Evolutionary conservation across 306 rosid genomes (phyloP).

Genomic region (Cicer judaicum): DNA sequence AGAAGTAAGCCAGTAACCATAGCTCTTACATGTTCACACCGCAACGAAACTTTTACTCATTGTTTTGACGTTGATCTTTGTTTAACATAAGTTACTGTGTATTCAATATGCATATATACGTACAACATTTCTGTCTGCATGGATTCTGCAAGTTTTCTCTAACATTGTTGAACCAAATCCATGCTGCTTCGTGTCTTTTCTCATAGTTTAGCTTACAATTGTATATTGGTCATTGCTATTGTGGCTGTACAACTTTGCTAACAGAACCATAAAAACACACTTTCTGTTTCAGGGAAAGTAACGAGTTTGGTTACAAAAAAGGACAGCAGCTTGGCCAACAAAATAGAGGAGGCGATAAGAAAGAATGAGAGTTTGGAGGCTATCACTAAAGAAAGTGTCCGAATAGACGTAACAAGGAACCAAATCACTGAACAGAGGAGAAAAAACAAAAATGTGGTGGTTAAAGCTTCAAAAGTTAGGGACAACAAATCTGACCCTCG

Average conservation of each 20-base stretch:
- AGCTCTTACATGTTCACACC: constrained; percentile 10
- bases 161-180: constrained; percentile 15
- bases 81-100: constrained; percentile 14
- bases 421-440: constrained; percentile 66
- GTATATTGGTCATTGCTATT: constrained; percentile 14
- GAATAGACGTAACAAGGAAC: constrained; percentile 68
- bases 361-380: constrained; percentile 93
- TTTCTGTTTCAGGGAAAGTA: constrained; percentile 75
- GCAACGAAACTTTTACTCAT: constrained; percentile 5
- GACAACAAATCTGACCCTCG: constrained; percentile 43
- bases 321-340: constrained; percentile 64
- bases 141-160: neutral
- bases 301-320: constrained; percentile 86
- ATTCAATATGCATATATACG: neutral
- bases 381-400: constrained; percentile 66
- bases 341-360: constrained; percentile 89
- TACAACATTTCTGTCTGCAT: constrained; percentile 22
- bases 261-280: constrained; percentile 24
- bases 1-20: neutral
- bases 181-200: neutral
- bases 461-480: constrained; percentile 55
- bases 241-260: neutral
- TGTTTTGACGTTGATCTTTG: constrained; percentile 21
- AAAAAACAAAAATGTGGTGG: constrained; percentile 51
- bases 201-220: constrained; percentile 23